Conservation (phyloP, 306 rosid species). For the Elaeagnus macrophylla region DNA sequence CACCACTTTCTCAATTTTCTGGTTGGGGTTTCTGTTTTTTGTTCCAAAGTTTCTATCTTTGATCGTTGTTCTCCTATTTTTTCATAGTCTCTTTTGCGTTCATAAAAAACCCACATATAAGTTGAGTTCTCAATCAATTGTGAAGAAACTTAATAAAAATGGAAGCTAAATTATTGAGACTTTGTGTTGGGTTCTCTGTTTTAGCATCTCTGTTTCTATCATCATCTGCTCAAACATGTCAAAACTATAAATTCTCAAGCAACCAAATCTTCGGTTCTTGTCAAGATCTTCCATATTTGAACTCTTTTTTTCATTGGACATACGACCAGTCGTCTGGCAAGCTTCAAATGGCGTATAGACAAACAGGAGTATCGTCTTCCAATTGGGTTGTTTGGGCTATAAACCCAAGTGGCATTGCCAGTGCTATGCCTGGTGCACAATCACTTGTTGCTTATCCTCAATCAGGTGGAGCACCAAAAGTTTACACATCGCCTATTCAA, state of each 20-base stretch:
- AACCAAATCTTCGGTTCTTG: conserved; percentile 29
- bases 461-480: conserved; percentile 21
- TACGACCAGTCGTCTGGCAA: conserved; percentile 21
- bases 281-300: conserved; percentile 34
- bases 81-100: too few species aligned
- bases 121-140: too few species aligned
- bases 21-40: too few species aligned
- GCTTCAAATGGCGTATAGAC: conserved; percentile 54
- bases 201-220: conserved; percentile 20
- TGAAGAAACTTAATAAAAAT: too few species aligned
- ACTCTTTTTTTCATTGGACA: conserved; percentile 62
- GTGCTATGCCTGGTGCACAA: conserved; percentile 52
- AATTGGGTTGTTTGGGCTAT: conserved; percentile 76
- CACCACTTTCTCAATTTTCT: too few species aligned
- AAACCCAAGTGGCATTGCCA: conserved; percentile 18
- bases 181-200: conserved; percentile 20
- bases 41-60: too few species aligned
- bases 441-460: conserved; percentile 38
- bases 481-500: conserved; percentile 18
- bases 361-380: conserved; percentile 20
- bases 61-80: too few species aligned
- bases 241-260: conserved; percentile 11
- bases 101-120: too few species aligned
- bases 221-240: conserved; percentile 47
- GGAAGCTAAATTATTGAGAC: conserved; percentile 11